A percentile compares a stretch with the other conserved stretches of the same genome.
Conservation (phyloP, 441 rosid species). For the Gossypium trilobum region DNA sequence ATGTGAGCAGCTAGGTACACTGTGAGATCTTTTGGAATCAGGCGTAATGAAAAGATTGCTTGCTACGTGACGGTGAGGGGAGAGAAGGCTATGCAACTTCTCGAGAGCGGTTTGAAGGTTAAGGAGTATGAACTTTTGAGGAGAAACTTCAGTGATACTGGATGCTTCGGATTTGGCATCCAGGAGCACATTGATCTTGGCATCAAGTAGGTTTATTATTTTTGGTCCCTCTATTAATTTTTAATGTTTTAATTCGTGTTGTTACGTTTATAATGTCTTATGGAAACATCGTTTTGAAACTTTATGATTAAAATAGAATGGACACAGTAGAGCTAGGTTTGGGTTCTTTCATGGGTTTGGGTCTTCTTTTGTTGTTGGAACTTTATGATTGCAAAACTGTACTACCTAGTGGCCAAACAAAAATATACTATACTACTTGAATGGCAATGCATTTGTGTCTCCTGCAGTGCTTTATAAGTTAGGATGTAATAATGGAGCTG, state of each 20-base stretch:
- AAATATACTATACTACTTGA: background rate
- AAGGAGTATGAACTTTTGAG: constrained; percentile 83
- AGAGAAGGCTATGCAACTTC: constrained; percentile 62
- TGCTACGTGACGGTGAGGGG: constrained; percentile 77
- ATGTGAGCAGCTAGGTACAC: constrained; percentile 66
- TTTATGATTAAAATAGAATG: background rate
- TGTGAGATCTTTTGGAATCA: constrained; percentile 82
- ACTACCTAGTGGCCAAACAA: background rate
- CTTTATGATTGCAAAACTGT: background rate
- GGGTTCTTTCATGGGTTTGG: background rate
- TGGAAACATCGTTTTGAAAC: background rate
- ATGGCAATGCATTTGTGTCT: background rate
- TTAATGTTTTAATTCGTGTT: background rate
- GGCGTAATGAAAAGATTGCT: constrained; percentile 94
- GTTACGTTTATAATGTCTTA: background rate
- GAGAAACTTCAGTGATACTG: constrained; percentile 84
- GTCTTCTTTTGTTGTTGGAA: background rate
- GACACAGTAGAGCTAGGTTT: background rate
- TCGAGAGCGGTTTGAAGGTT: constrained; percentile 80
- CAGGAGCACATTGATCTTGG: constrained; percentile 95
- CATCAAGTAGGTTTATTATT: constrained; percentile 42
- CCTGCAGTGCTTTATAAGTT: background rate
- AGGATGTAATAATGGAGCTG: background rate
- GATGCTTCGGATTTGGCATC: constrained; percentile 85
- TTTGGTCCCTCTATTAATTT: background rate